Percentiles rank a stretch among this genome's conserved stretches.
Evolutionary conservation across 306 rosid species (phyloP).

Genomic region (Prunus dulcis): DNA sequence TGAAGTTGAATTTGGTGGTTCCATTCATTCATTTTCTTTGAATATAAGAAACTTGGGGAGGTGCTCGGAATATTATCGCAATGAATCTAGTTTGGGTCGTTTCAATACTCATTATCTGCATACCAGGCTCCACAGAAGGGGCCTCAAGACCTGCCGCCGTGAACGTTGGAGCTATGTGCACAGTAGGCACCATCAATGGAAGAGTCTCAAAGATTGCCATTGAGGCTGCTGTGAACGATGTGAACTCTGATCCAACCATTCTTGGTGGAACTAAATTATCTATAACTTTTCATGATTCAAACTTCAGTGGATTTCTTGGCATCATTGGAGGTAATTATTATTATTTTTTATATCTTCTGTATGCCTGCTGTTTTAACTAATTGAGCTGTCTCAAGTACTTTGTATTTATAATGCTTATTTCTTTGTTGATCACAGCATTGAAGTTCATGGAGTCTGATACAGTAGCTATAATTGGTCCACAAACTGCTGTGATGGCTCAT

Average conservation of each 20-base stretch:
- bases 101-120: slow-evolving; percentile 26
- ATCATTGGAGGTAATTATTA: slow-evolving; percentile 41
- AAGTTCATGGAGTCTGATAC: slow-evolving; percentile 42
- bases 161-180: slow-evolving; percentile 46
- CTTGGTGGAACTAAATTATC: slow-evolving; percentile 47
- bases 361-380: background rate
- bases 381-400: background rate
- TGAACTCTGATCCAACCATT: slow-evolving; percentile 46
- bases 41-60: background rate
- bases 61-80: background rate
- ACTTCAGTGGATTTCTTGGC: slow-evolving; percentile 52
- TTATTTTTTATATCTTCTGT: background rate
- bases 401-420: background rate
- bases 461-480: slow-evolving; percentile 53
- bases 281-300: slow-evolving; percentile 33
- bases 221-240: slow-evolving; percentile 47
- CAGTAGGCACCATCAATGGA: slow-evolving; percentile 37
- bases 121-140: slow-evolving; percentile 28
- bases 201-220: slow-evolving; percentile 45
- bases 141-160: slow-evolving; percentile 36
- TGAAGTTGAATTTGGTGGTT: background rate
- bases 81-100: slow-evolving; percentile 36
- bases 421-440: slow-evolving; percentile 33
- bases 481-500: slow-evolving; percentile 43
- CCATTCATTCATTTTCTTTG: background rate